phyloP scores from a whole-genome alignment of 1,284 basidiomycete species.

The Pseudozyma sp. region DNA sequence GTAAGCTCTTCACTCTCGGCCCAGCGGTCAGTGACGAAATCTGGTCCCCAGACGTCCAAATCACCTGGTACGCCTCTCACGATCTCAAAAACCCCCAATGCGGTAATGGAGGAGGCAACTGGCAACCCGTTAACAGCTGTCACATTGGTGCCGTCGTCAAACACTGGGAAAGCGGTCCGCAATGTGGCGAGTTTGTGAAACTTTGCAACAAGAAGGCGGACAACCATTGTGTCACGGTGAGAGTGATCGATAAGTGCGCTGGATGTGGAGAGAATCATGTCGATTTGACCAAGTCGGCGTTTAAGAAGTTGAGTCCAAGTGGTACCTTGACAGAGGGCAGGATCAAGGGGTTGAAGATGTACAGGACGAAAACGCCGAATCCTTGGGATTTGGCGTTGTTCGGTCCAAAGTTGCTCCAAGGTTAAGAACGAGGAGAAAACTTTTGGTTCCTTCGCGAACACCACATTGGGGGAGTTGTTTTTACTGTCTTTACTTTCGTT shows the following conservation, averaged over 20 bases:
- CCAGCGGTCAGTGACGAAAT: conserved; percentile 29
- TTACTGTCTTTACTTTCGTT: not conserved
- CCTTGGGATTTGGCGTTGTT: conserved; percentile 62
- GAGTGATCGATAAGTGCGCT: conserved; percentile 65
- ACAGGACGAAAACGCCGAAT: conserved; percentile 41
- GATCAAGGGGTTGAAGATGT: conserved; percentile 59
- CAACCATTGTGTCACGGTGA: conserved; percentile 52
- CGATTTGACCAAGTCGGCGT: conserved; percentile 64
- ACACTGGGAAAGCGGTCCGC: conserved; percentile 50
- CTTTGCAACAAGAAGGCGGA: conserved; percentile 58
- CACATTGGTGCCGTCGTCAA: conserved; percentile 64
- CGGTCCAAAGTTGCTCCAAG: conserved; percentile 54
- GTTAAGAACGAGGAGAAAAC: not conserved
- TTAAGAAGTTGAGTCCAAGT: conserved; percentile 57
- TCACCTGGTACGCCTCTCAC: conserved; percentile 65
- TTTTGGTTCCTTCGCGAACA: too few relatives aligned
- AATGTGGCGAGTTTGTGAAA: conserved; percentile 66
- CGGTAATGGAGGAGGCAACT: conserved; percentile 54
- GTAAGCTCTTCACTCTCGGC: conserved; percentile 39
- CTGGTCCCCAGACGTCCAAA: conserved; percentile 39
- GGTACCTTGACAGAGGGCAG: conserved; percentile 58
- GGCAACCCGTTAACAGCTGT: conserved; percentile 57
- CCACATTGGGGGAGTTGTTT: not conserved
- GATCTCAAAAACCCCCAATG: conserved; percentile 64
- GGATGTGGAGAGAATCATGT: conserved; percentile 59